Conservation (phyloP, 2,329 filamentous ascomycete genomes). For the Scedosporium boydii region DNA sequence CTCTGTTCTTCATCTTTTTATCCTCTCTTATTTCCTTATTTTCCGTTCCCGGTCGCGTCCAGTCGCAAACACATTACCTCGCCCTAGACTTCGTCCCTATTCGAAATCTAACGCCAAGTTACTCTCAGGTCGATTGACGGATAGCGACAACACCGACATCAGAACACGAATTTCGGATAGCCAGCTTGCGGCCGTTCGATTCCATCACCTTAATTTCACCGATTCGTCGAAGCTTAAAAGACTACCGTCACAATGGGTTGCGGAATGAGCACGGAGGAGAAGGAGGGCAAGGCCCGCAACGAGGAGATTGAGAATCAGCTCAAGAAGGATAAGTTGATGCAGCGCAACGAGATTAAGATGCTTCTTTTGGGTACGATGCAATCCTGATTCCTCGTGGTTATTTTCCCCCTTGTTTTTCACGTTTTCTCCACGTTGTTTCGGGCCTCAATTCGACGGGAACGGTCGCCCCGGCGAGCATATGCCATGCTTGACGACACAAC, state of each 20-base stretch:
- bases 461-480: too few species aligned
- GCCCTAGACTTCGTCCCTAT: neutral
- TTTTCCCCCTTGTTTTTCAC: neutral
- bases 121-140: conserved; percentile 2
- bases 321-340: conserved; percentile 97
- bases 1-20: neutral
- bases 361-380: conserved; percentile 70
- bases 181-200: neutral
- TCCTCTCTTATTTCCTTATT: neutral
- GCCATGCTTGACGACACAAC: too few species aligned
- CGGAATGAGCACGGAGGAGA: conserved; percentile 99
- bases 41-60: neutral
- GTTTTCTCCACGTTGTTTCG: too few species aligned
- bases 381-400: neutral
- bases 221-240: neutral
- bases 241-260: conserved; percentile 79
- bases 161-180: neutral
- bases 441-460: neutral
- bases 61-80: neutral
- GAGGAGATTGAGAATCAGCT: conserved; percentile 99
- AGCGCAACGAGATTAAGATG: conserved; percentile 99
- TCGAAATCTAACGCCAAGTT: neutral
- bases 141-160: neutral
- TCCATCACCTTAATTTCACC: neutral
- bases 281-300: conserved; percentile 99